phyloP scores from a whole-genome alignment of 805 yeast genomes.

The Candida dajiaensis region DNA sequence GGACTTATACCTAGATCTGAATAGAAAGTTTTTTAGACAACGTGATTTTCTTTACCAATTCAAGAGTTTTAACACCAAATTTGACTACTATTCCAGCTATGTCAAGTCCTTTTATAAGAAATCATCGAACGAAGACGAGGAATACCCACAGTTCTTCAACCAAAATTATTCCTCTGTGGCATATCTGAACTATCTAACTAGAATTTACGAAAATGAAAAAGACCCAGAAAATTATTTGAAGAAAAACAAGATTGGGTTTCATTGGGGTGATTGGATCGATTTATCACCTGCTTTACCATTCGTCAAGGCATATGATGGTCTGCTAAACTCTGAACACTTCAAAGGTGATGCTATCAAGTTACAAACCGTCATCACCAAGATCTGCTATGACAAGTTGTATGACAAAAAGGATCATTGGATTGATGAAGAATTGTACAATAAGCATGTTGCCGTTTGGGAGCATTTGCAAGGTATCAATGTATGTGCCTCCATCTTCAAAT shows the following conservation, averaged over 20 bases:
- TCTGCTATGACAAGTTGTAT: slow-evolving; percentile 19
- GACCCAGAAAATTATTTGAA: slow-evolving; percentile 14
- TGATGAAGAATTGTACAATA: slow-evolving; percentile 14
- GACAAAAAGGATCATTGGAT: slow-evolving; percentile 22
- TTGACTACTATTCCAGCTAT: slow-evolving; percentile 4
- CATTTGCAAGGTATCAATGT: slow-evolving; percentile 23
- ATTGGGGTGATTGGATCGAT: slow-evolving; percentile 32
- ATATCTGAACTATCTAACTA: slow-evolving; percentile 6
- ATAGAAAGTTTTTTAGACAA: slow-evolving; percentile 18
- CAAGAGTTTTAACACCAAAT: slow-evolving; percentile 6
- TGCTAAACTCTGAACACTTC: slow-evolving; percentile 5
- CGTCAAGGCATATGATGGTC: slow-evolving; percentile 22
- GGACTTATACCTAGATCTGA: slow-evolving; percentile 14
- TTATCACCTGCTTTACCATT: slow-evolving; percentile 23
- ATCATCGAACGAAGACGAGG: neutral
- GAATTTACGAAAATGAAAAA: slow-evolving; percentile 8
- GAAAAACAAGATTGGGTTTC: slow-evolving; percentile 14
- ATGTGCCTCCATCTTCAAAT: slow-evolving; percentile 25
- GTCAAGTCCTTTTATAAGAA: neutral
- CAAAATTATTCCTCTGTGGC: slow-evolving; percentile 17
- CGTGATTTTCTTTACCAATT: slow-evolving; percentile 16
- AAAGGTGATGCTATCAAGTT: slow-evolving; percentile 4
- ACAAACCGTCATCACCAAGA: slow-evolving; percentile 4
- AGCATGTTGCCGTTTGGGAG: slow-evolving; percentile 15
- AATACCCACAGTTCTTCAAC: slow-evolving; percentile 10